Conservation (phyloP, 345 rosid genomes). For the Odontarrhena argentea region DNA sequence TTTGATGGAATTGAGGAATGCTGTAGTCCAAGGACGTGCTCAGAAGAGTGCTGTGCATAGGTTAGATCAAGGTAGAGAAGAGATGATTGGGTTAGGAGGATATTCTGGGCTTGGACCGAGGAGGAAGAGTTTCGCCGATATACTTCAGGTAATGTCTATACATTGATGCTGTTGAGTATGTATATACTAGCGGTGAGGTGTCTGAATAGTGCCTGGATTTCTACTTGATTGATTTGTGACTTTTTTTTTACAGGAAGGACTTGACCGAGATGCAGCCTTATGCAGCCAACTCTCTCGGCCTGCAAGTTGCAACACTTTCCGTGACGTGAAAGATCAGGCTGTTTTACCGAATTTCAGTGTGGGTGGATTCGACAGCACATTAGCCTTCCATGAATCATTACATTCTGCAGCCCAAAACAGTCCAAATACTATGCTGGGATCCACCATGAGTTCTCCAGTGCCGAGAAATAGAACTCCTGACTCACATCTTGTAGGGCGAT, state of each 20-base stretch:
- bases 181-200: neutral
- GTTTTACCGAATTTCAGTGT: constrained; percentile 42
- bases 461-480: constrained; percentile 79
- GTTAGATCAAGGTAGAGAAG: constrained; percentile 51
- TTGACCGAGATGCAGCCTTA: constrained; percentile 58
- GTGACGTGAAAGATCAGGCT: constrained; percentile 53
- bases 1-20: constrained; percentile 65
- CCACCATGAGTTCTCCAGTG: constrained; percentile 61
- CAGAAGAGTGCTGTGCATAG: constrained; percentile 53
- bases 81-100: constrained; percentile 45
- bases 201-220: neutral
- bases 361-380: constrained; percentile 51
- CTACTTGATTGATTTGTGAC: constrained; percentile 25
- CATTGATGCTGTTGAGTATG: constrained; percentile 5
- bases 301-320: constrained; percentile 68
- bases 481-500: constrained; percentile 56
- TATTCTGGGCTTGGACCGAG: constrained; percentile 60
- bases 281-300: constrained; percentile 64
- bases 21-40: constrained; percentile 44
- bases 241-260: constrained; percentile 61
- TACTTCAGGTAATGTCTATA: constrained; percentile 66
- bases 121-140: constrained; percentile 97
- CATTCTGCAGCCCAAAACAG: constrained; percentile 45
- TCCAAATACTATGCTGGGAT: constrained; percentile 48
- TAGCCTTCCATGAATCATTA: constrained; percentile 50